Evolutionary conservation across 495 filamentous ascomycete species (phyloP).

Genomic region (Mycothermus thermophilus): DNA sequence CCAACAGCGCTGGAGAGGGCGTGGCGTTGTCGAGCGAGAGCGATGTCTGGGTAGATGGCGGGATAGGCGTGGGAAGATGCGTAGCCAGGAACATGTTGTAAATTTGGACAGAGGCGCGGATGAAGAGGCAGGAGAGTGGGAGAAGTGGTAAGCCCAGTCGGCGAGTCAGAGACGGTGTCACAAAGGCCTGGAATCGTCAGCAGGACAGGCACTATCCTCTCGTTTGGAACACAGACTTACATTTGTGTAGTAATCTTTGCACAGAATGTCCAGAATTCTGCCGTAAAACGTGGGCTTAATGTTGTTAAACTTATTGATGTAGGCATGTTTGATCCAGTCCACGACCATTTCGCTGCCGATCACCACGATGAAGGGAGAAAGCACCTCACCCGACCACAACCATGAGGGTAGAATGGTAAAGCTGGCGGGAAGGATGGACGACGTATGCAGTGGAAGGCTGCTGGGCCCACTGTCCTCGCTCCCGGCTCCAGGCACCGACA

Average conservation of each 20-base stretch:
- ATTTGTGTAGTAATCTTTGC: constrained; percentile 96
- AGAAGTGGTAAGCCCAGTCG: constrained; percentile 85
- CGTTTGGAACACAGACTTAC: no score
- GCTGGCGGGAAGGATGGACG: constrained; percentile 63
- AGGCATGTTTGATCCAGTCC: constrained; percentile 94
- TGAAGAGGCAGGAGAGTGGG: constrained; percentile 86
- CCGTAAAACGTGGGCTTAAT: constrained; percentile 78
- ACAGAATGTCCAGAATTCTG: constrained; percentile 79
- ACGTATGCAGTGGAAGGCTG: constrained; percentile 32
- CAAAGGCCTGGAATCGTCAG: constrained; percentile 51
- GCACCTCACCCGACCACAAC: constrained; percentile 59
- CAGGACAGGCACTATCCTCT: no score
- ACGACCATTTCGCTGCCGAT: constrained; percentile 93
- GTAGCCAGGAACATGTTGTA: constrained; percentile 97
- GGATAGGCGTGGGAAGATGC: constrained; percentile 60
- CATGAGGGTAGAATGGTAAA: constrained; percentile 84
- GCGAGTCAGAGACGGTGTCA: constrained; percentile 67
- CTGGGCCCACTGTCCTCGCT: constrained; percentile 32
- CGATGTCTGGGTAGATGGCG: constrained; percentile 52
- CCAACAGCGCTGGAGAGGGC: constrained; percentile 52
- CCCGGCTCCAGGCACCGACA: constrained; percentile 35
- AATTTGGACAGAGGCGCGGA: constrained; percentile 85
- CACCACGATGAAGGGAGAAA: constrained; percentile 84
- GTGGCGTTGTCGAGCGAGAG: constrained; percentile 38
- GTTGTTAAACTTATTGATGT: constrained; percentile 97